Evolutionary conservation across 139 green algal genomes (phyloP).

Genomic region (Choricystis sp.): DNA sequence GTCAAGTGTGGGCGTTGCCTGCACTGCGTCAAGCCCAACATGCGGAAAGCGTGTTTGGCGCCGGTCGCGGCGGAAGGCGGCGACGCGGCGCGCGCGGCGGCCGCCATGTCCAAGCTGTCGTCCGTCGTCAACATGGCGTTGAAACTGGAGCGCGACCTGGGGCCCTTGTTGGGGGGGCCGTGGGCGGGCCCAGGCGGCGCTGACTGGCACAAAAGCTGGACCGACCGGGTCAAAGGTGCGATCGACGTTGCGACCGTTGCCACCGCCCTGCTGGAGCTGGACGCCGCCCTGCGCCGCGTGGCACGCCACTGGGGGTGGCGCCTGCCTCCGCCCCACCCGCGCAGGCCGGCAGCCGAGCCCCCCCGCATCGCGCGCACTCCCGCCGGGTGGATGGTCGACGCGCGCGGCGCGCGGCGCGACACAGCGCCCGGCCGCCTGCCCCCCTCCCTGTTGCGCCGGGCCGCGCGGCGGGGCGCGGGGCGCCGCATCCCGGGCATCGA

Average conservation of each 20-base stretch:
- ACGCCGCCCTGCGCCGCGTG: not conserved
- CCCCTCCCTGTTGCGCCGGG: not conserved
- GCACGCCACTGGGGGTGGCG: not conserved
- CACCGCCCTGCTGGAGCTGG: not conserved
- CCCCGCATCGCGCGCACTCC: not conserved
- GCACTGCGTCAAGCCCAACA: conserved; percentile 19
- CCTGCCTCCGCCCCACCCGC: too few relatives aligned
- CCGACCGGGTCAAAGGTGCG: not conserved
- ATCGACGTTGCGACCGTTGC: not conserved
- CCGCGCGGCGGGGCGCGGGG: too few relatives aligned
- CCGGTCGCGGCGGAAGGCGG: conserved; percentile 4
- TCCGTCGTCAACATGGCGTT: not conserved
- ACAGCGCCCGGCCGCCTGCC: not conserved
- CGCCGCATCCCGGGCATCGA: not conserved
- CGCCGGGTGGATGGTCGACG: not conserved
- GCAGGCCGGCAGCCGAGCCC: not conserved
- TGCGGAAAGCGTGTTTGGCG: conserved; percentile 31
- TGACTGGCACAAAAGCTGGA: not conserved
- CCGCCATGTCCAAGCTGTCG: too few relatives aligned
- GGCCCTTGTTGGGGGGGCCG: not conserved
- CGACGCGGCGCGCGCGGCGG: not conserved
- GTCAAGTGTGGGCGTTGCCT: conserved; percentile 26
- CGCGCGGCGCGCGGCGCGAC: not conserved
- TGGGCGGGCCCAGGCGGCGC: not conserved
- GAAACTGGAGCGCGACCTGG: not conserved